Base-by-base conservation (phyloP, 768 basidiomycete species). In the Boletus insuetus region DNA sequence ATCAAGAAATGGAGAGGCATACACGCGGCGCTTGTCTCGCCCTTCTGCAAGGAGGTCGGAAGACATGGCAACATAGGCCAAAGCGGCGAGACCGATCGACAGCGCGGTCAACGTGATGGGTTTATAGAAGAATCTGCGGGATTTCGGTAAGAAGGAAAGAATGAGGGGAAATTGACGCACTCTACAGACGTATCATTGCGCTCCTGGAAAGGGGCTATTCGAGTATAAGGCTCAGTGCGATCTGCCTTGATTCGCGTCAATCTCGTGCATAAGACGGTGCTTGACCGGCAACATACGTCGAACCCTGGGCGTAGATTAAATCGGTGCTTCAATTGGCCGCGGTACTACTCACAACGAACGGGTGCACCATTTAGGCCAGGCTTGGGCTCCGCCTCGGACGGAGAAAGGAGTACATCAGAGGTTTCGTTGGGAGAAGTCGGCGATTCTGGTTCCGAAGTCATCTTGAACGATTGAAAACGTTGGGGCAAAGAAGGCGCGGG, bases 41-140 rank as follows among this genome's bases (percentile, higher is more conserved):
- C 91, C 91, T 74, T 94, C 91, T 63, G 85, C 84, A 38, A 94
- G 72, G n/a, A 94, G 84, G 66, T 91, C 89, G 60, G 89, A 83
- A 6, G 91, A 84, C 66, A 82, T 93, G 12, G 90, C 91, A 42
- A 91, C 78, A 74, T 94, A 93, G 0, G 89, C 88, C 53, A 94
- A 75, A 6, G 85, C 74, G 34, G 83, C 74, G 53, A 94, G 74
- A 11, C 85, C 88, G 42, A 79, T 67, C 4, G 86, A 77, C 35
- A 93, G 80, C 26, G 87, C 84, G 12, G 89, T 85, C 49, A 94
- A 75, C 0, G 91, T 94, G 35, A 90, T 74, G 4, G 91, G 91
- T 54, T 87, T 90, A 75, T 89, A 94, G 69, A 94, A 89, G 74
- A 93, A 94, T 63, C 90, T 92, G 48, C 29, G n/a, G 38, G 37